Conservation (phyloP, 352 stramenopile genomes). For the Thraustotheca clavata region DNA sequence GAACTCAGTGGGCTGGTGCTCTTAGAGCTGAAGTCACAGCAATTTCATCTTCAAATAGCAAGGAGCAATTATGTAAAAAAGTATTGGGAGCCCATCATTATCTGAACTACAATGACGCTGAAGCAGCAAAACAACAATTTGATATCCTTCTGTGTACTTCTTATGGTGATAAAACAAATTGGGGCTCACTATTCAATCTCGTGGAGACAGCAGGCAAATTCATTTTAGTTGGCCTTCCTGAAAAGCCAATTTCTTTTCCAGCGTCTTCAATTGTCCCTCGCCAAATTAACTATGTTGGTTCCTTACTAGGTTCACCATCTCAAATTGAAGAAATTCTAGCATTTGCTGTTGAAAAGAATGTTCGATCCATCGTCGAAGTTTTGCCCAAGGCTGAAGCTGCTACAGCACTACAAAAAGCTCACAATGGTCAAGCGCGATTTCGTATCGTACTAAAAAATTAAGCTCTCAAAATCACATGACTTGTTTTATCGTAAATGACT, state of each 20-base stretch:
- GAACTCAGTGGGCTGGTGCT: slow-evolving; percentile 72
- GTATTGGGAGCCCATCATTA: slow-evolving; percentile 60
- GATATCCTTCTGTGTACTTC: slow-evolving; percentile 70
- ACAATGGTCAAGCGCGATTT: slow-evolving; percentile 33
- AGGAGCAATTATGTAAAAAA: slow-evolving; percentile 48
- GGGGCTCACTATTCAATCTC: slow-evolving; percentile 45
- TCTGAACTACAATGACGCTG: slow-evolving; percentile 42
- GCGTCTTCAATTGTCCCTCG: slow-evolving; percentile 35
- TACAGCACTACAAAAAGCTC: slow-evolving; percentile 33
- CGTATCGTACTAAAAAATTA: slow-evolving; percentile 28
- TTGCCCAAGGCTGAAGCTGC: slow-evolving; percentile 37
- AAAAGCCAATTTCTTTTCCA: slow-evolving; percentile 44
- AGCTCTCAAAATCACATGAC: too few relatives aligned
- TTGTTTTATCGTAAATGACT: too few relatives aligned
- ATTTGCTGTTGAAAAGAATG: slow-evolving; percentile 66
- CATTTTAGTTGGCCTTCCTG: slow-evolving; percentile 60
- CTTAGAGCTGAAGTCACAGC: slow-evolving; percentile 64
- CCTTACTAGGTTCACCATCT: slow-evolving; percentile 41
- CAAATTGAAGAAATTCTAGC: slow-evolving; percentile 80
- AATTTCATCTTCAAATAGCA: slow-evolving; percentile 54
- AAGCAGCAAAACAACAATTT: slow-evolving; percentile 33
- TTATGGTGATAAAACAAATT: slow-evolving; percentile 35
- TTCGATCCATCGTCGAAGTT: slow-evolving; percentile 45
- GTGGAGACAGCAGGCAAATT: slow-evolving; percentile 54
- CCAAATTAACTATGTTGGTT: slow-evolving; percentile 43